Evolutionary conservation across 768 basidiomycete genomes (phyloP).

Genomic region (Russula compacta): DNA sequence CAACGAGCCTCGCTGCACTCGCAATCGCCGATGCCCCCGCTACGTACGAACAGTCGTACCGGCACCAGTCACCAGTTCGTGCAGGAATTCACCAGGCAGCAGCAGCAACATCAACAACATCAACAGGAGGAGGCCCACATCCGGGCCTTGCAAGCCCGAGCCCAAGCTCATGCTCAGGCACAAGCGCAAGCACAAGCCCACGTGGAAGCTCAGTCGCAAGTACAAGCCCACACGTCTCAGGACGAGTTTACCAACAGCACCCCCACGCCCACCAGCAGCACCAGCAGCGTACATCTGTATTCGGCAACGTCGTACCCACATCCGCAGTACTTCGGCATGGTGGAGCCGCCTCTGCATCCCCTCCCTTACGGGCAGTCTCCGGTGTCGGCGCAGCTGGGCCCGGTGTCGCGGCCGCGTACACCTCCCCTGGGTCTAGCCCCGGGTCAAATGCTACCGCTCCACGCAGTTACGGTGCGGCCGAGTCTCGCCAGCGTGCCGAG

Average conservation of each 20-base stretch:
- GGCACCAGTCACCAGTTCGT: constrained; percentile 32
- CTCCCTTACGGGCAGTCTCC: constrained; percentile 15
- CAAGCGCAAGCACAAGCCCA: constrained; percentile 16
- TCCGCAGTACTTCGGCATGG: constrained; percentile 15
- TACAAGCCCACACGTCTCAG: constrained; percentile 9
- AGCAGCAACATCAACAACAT: constrained; percentile 25
- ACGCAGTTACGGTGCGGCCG: constrained; percentile 12
- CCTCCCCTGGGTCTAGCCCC: constrained; percentile 17
- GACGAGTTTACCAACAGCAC: constrained; percentile 9
- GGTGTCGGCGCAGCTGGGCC: not conserved
- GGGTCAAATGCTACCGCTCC: constrained; percentile 15
- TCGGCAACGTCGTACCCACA: constrained; percentile 13
- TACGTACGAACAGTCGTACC: constrained; percentile 18
- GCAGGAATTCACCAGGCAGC: constrained; percentile 35
- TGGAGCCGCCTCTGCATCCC: constrained; percentile 10
- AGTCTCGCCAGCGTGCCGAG: constrained; percentile 13
- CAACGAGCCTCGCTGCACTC: constrained; percentile 30
- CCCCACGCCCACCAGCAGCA: not conserved
- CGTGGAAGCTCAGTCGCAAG: constrained; percentile 17
- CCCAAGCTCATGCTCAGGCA: constrained; percentile 19
- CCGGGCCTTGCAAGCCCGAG: constrained; percentile 22
- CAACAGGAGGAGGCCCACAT: constrained; percentile 25
- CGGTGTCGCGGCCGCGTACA: constrained; percentile 6
- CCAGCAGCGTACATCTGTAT: constrained; percentile 13
- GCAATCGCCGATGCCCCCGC: constrained; percentile 38